These are phyloP conservation scores for Fusarium chlamydosporum DNA, from an alignment of 2,329 filamentous ascomycete species.

Conservation along the genomic window DNA sequence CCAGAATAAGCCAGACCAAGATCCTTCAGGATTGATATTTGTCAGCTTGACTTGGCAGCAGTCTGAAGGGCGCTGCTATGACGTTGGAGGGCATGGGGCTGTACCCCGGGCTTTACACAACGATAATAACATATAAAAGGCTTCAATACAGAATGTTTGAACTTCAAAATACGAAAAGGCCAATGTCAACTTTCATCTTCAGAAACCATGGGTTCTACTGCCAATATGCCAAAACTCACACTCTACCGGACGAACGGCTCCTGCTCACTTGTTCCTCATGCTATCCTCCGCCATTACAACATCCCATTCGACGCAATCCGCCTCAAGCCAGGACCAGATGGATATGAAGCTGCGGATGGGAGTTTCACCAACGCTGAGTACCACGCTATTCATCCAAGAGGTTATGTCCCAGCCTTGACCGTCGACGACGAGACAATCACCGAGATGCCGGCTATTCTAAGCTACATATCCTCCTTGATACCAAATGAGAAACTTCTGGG, in stretches of 20 bases:
- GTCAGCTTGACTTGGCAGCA: conserved; percentile 14
- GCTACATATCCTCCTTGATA: conserved; percentile 51
- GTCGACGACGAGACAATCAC: conserved; percentile 52
- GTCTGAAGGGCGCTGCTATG: conserved; percentile 11
- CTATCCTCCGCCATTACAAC: conserved; percentile 51
- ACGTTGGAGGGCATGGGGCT: neutral
- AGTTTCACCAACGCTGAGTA: conserved; percentile 52
- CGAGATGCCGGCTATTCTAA: conserved; percentile 54
- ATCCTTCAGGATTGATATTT: conserved; percentile 11
- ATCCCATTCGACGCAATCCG: conserved; percentile 47
- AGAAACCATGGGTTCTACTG: neutral
- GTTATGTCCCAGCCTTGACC: conserved; percentile 53
- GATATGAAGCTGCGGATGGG: conserved; percentile 51
- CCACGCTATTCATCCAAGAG: conserved; percentile 50
- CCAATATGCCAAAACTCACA: conserved; percentile 43
- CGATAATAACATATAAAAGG: neutral
- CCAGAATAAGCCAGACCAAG: neutral
- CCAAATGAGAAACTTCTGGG: conserved; percentile 46
- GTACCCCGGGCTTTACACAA: too few relatives aligned
- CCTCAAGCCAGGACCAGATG: conserved; percentile 40
- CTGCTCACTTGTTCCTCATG: conserved; percentile 52
- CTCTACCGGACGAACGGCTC: conserved; percentile 52
- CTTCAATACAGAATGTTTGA: accelerated
- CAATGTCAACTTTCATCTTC: accelerated
- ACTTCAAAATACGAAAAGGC: accelerated